Percentiles rank a stretch among this genome's conserved stretches.
Evolutionary conservation across 805 yeast genomes (phyloP).

Genomic region (Metschnikowia dekortorum): DNA sequence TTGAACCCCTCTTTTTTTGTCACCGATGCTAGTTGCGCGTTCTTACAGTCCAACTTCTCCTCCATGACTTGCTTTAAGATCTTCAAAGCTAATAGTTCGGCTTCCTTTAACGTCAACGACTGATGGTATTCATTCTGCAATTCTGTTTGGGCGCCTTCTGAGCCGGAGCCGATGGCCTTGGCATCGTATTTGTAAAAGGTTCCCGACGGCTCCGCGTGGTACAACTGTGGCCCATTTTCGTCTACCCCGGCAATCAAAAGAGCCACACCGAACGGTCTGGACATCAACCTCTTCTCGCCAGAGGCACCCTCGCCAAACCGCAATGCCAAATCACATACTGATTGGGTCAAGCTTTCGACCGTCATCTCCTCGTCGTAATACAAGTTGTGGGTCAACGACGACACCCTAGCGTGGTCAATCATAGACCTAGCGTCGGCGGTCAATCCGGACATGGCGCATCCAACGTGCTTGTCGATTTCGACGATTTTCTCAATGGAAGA

Average conservation of each 20-base stretch:
- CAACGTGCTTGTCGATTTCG: constrained; percentile 89
- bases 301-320: constrained; percentile 97
- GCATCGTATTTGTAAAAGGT: constrained; percentile 97
- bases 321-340: constrained; percentile 94
- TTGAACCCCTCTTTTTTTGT: constrained; percentile 83
- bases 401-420: constrained; percentile 97
- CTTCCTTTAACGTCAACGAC: constrained; percentile 86
- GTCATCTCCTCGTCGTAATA: constrained; percentile 90
- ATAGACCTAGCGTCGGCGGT: constrained; percentile 98
- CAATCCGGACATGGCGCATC: constrained; percentile 98
- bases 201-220: constrained; percentile 99
- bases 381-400: constrained; percentile 79
- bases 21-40: constrained; percentile 92
- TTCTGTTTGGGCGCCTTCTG: constrained; percentile 98
- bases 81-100: constrained; percentile 83
- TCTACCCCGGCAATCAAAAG: constrained; percentile 92
- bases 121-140: constrained; percentile 94
- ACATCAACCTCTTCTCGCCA: constrained; percentile 93
- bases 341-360: constrained; percentile 91
- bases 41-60: constrained; percentile 91
- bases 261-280: constrained; percentile 99
- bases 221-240: constrained; percentile 92
- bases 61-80: constrained; percentile 98
- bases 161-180: constrained; percentile 97
- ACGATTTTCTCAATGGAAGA: constrained; percentile 94